phyloP scores from a whole-genome alignment of 78 protist genomes.

The Dictyostelium purpureum region DNA sequence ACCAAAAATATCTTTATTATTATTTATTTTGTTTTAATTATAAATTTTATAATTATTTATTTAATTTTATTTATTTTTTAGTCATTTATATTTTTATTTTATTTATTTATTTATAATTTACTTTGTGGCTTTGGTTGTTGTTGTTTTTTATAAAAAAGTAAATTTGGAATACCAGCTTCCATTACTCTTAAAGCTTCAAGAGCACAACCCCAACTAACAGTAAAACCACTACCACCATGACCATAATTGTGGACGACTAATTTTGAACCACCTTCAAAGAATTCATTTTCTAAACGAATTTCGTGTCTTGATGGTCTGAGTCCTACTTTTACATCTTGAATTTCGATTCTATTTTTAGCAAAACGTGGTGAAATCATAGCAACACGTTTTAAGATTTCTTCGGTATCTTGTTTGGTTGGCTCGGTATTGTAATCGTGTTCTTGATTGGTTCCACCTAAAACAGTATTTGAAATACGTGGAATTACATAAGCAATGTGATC shows the following conservation, averaged over 20 bases:
- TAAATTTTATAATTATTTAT: no score
- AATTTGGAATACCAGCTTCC: neutral
- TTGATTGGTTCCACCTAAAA: slow-evolving; percentile 58
- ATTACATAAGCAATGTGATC: slow-evolving; percentile 58
- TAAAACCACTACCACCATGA: slow-evolving; percentile 83
- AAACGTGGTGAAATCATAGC: slow-evolving; percentile 47
- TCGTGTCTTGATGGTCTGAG: slow-evolving; percentile 55
- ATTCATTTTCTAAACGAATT: slow-evolving; percentile 68
- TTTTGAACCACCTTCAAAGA: slow-evolving; percentile 51
- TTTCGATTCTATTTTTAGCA: slow-evolving; percentile 29
- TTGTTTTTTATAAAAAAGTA: neutral
- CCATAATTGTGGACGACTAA: slow-evolving; percentile 69
- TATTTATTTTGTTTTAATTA: no score
- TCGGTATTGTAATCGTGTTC: slow-evolving; percentile 43
- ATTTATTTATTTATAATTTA: neutral
- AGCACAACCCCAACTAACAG: slow-evolving; percentile 82
- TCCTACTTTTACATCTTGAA: slow-evolving; percentile 73
- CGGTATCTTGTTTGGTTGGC: slow-evolving; percentile 46
- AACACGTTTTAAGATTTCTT: slow-evolving; percentile 55
- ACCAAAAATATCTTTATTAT: no score
- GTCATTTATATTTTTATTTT: neutral
- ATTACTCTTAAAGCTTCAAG: slow-evolving; percentile 16
- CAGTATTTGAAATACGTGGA: slow-evolving; percentile 58
- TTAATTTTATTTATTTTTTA: no score
- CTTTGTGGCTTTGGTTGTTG: no score